Conservation (phyloP, 2,329 filamentous ascomycete species). For the Chrysoporthe austroafricana region DNA sequence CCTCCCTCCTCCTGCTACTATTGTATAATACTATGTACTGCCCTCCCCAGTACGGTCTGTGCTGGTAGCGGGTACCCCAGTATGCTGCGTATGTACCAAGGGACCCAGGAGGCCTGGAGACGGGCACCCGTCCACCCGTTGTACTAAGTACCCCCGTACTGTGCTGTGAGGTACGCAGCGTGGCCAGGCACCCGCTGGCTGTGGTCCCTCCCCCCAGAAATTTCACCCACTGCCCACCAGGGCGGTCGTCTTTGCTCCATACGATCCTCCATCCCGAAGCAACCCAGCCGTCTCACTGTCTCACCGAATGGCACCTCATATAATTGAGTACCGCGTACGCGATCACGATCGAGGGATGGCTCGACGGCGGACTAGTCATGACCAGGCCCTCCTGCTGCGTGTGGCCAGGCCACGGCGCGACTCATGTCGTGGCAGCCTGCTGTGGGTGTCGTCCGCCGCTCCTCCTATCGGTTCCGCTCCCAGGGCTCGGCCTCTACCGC, state of each 20-base stretch:
- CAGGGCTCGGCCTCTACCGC: neutral
- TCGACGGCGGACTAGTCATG: conserved; percentile 1
- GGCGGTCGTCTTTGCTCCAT: neutral
- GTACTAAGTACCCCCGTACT: neutral
- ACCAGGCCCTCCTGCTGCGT: neutral
- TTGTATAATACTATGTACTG: too few relatives aligned
- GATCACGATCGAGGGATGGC: neutral
- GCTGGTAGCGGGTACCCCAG: too few relatives aligned
- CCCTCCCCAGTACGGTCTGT: too few relatives aligned
- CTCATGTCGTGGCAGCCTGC: neutral
- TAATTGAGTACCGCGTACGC: neutral
- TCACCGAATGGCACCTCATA: neutral
- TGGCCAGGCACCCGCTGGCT: neutral
- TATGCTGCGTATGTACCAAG: too few relatives aligned
- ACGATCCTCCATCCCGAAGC: neutral
- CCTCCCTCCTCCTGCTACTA: too few relatives aligned
- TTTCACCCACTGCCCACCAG: neutral
- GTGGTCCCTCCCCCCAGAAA: neutral
- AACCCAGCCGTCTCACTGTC: neutral
- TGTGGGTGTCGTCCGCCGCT: neutral
- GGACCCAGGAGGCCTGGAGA: neutral
- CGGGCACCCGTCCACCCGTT: neutral
- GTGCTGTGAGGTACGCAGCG: too few relatives aligned
- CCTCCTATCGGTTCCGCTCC: neutral
- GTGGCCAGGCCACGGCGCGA: neutral